Percentiles rank a stretch among this genome's conserved stretches.
Evolutionary conservation across 2,329 filamentous ascomycete species (phyloP).

Genomic region (Macrophomina pseudophaseolina): DNA sequence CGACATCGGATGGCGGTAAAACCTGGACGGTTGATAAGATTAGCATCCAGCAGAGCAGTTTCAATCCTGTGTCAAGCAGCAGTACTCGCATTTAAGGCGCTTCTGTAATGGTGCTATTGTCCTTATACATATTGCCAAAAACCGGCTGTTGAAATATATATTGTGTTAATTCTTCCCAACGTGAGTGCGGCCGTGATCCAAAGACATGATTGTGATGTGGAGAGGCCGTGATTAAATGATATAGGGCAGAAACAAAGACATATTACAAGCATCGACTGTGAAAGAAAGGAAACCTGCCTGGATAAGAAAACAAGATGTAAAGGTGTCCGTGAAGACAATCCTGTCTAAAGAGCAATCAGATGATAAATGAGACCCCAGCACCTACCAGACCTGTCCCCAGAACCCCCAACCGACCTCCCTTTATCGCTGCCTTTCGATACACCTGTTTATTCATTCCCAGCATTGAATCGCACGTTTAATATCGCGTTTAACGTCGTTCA

Average conservation of each 20-base stretch:
- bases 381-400: neutral
- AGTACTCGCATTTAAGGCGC: neutral
- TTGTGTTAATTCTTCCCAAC: neutral
- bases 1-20: slow-evolving; percentile 48
- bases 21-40: slow-evolving; percentile 53
- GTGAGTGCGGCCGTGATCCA: neutral
- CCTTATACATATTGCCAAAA: neutral
- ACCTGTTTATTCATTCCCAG: neutral
- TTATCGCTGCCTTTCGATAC: neutral
- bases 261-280: neutral
- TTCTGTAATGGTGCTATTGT: neutral
- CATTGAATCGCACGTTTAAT: neutral
- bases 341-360: neutral
- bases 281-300: neutral
- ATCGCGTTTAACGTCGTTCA: slow-evolving; percentile 28
- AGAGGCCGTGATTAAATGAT: slow-evolving; percentile 19
- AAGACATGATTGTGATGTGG: neutral
- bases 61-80: neutral
- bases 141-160: neutral
- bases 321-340: neutral
- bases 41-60: slow-evolving; percentile 33
- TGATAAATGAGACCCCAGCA: neutral
- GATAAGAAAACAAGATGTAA: neutral
- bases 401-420: neutral
- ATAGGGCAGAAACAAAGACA: neutral